phyloP scores from a whole-genome alignment of 495 filamentous ascomycete genomes.

The Cryomyces minteri region DNA sequence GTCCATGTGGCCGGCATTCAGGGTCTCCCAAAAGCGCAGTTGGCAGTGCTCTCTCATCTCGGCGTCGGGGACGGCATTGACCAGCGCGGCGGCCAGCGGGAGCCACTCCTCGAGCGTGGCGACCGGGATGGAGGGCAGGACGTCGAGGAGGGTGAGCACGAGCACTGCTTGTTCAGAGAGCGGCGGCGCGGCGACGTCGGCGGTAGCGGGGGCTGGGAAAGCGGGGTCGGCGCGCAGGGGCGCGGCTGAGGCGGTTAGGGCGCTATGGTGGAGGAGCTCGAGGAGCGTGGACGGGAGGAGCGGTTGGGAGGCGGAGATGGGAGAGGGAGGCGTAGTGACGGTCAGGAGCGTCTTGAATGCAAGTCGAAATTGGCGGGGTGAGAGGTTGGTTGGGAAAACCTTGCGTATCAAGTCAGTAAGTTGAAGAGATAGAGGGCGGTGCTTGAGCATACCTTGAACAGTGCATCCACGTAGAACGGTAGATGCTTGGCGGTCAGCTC shows the following conservation, averaged over 20 bases:
- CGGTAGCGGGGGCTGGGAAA: constrained; percentile 13
- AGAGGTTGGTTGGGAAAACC: constrained; percentile 69
- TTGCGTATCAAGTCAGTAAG: constrained; percentile 9
- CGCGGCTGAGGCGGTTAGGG: constrained; percentile 33
- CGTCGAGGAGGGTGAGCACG: constrained; percentile 63
- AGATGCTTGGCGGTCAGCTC: constrained; percentile 51
- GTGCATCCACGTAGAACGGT: constrained; percentile 70
- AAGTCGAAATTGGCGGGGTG: constrained; percentile 76
- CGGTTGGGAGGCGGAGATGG: constrained; percentile 49
- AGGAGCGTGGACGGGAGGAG: constrained; percentile 61
- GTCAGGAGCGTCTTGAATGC: constrained; percentile 82
- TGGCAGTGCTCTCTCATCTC: constrained; percentile 45
- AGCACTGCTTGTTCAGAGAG: constrained; percentile 72
- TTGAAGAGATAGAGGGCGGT: neutral
- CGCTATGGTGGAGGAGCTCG: constrained; percentile 60
- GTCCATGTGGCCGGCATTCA: constrained; percentile 82
- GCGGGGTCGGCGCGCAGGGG: constrained; percentile 22
- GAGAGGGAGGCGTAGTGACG: constrained; percentile 67
- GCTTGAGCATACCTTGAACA: constrained; percentile 41
- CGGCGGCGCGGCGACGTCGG: constrained; percentile 11
- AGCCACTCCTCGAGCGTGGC: constrained; percentile 60
- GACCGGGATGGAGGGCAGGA: constrained; percentile 55
- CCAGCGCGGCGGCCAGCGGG: constrained; percentile 46
- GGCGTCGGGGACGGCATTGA: constrained; percentile 42
- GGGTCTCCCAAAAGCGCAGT: constrained; percentile 66